phyloP scores from a whole-genome alignment of 2,329 filamentous ascomycete genomes.

The Trichoderma lentiforme region DNA sequence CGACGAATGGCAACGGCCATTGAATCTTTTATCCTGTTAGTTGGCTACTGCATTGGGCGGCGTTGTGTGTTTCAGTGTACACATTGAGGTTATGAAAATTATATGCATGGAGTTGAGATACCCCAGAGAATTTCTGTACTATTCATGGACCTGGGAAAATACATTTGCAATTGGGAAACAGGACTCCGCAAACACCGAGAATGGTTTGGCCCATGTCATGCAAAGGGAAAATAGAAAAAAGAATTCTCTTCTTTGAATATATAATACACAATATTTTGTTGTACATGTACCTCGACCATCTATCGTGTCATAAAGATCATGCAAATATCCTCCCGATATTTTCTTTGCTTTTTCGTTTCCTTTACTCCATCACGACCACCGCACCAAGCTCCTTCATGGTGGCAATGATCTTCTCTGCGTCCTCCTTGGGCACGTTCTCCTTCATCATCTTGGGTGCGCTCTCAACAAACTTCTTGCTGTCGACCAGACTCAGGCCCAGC shows the following conservation, averaged over 20 bases:
- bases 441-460: slow-evolving; percentile 97
- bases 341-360: not conserved
- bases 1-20: slow-evolving; percentile 31
- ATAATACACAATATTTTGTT: slow-evolving; percentile 40
- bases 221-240: not conserved
- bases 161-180: not conserved
- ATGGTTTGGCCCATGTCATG: slow-evolving; percentile 3
- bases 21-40: slow-evolving; percentile 18
- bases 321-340: not conserved
- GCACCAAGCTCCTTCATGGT: slow-evolving; percentile 90
- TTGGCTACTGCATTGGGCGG: slow-evolving; percentile 26
- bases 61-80: slow-evolving; percentile 25
- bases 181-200: not conserved
- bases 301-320: slow-evolving; percentile 31
- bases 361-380: slow-evolving; percentile 86
- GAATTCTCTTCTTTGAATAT: slow-evolving; percentile 30
- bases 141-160: not conserved
- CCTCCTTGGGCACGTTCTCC: slow-evolving; percentile 97
- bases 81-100: not conserved
- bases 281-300: slow-evolving; percentile 37
- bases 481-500: slow-evolving; percentile 91
- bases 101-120: slow-evolving; percentile 27
- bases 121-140: slow-evolving; percentile 24
- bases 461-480: slow-evolving; percentile 99
- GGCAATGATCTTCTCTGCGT: slow-evolving; percentile 97